Evolutionary conservation across 2,329 filamentous ascomycete species (phyloP).

Genomic region (Colletotrichum sublineola): DNA sequence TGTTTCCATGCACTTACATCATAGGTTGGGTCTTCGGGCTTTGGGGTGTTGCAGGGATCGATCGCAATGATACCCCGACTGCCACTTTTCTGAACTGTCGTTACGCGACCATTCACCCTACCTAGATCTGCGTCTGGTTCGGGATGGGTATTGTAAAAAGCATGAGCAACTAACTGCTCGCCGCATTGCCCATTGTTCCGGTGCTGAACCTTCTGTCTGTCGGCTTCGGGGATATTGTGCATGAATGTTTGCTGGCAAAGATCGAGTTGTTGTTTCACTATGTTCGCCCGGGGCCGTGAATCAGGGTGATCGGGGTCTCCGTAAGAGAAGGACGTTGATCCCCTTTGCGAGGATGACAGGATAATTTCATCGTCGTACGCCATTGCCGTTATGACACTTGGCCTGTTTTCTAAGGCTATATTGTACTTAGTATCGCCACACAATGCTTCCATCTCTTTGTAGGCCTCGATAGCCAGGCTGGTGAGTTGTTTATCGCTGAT

Average conservation of each 20-base stretch:
- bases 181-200: not conserved
- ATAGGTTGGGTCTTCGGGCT: too few relatives aligned
- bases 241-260: not conserved
- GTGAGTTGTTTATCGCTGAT: not conserved
- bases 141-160: not conserved
- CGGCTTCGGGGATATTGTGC: not conserved
- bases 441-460: not conserved
- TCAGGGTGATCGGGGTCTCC: not conserved
- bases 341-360: not conserved
- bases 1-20: not conserved
- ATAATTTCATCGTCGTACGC: not conserved
- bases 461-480: not conserved
- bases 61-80: not conserved
- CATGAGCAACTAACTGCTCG: not conserved
- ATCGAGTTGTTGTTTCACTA: not conserved
- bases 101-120: not conserved
- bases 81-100: not conserved
- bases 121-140: not conserved
- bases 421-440: not conserved
- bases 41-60: not conserved
- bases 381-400: not conserved
- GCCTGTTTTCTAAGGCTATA: accelerated
- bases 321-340: not conserved
- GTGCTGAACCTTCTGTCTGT: not conserved
- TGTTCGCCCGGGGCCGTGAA: not conserved